Evolutionary conservation across 108 stramenopile genomes (phyloP), one percentile per base, ranked within the genome.

Genomic region (Poteriospumella lacustris): DNA sequence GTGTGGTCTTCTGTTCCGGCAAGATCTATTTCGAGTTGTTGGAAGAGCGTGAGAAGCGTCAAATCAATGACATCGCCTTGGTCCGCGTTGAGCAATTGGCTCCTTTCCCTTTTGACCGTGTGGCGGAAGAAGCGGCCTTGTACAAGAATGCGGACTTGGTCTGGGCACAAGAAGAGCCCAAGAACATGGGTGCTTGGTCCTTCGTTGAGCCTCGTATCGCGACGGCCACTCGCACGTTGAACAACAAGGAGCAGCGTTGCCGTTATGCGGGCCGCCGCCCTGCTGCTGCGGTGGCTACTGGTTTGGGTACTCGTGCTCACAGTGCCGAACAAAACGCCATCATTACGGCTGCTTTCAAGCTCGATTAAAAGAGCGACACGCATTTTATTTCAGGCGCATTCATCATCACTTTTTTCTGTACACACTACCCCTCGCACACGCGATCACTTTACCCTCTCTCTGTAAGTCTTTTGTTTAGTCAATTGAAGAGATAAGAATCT

Each of bases 11-110:
- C 79, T 96, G 96, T 82, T 85, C 91, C 39, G 98, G 98, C 2
- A 94, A 99, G 87, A 90, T 99, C 81, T 99, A 99, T 86, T 99
- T 97, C 82, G 96, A 99, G 78, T 89, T 99, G 1, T 83, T 93
- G 47, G 77, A 89, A 26, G 93, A 94, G 83, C 87, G 98, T 40
- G 91, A 93, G 81, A 89, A 87, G 78, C 85, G 77, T 38, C 91
- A 85, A 0, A 72, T 85, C 26, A 87, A 83, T 19, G 92, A 99
- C 87, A 92, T 97, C 40, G 96, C 96, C 58, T 87, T 99, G 78
- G 86, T 93, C 68, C 90, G 96, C 59, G 75, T 99, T 43, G 98
- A 99, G 87, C 98, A 99, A 81, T 87, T 99, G 76, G 92, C 97
- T 38, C 98, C 98, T 31, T 98, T 99, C 80, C 91, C 98, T 58